phyloP scores from a whole-genome alignment of 192 early-diverging fungal species.

The Backusella mclennaniae region DNA sequence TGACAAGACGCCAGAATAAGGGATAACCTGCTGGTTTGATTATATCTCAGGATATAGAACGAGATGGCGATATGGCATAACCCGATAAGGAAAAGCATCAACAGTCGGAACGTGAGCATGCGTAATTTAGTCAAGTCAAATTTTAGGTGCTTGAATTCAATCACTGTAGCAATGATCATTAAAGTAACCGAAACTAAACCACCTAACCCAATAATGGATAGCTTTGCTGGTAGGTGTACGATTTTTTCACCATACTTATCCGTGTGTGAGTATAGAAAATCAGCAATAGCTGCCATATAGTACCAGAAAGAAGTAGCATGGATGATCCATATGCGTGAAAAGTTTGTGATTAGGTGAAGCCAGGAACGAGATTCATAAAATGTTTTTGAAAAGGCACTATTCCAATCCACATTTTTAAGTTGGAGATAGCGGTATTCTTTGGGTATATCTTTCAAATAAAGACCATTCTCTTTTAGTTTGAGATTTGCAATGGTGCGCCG shows the following conservation, averaged over 20 bases:
- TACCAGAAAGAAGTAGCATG: constrained; percentile 67
- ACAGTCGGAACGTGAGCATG: constrained; percentile 39
- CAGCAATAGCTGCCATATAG: constrained; percentile 62
- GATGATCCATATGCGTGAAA: constrained; percentile 71
- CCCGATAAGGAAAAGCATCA: constrained; percentile 49
- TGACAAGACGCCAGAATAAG: constrained; percentile 57
- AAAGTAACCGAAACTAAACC: constrained; percentile 54
- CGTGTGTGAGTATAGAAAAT: constrained; percentile 47
- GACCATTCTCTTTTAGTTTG: constrained; percentile 44
- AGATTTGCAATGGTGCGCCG: constrained; percentile 50
- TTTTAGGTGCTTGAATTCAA: constrained; percentile 61
- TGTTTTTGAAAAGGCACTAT: constrained; percentile 60
- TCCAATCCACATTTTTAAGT: constrained; percentile 59
- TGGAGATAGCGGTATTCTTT: constrained; percentile 50
- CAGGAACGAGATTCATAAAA: constrained; percentile 68
- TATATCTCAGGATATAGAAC: constrained; percentile 28
- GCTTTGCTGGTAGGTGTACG: constrained; percentile 21
- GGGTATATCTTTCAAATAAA: constrained; percentile 53
- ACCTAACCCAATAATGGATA: constrained; percentile 56
- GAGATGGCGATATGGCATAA: constrained; percentile 51
- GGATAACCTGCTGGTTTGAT: constrained; percentile 34
- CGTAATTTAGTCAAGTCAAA: constrained; percentile 28
- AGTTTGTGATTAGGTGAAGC: constrained; percentile 68
- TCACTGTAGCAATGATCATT: constrained; percentile 47
- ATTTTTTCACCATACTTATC: constrained; percentile 7